phyloP scores from a whole-genome alignment of 495 filamentous ascomycete genomes.

The Evernia prunastri region DNA sequence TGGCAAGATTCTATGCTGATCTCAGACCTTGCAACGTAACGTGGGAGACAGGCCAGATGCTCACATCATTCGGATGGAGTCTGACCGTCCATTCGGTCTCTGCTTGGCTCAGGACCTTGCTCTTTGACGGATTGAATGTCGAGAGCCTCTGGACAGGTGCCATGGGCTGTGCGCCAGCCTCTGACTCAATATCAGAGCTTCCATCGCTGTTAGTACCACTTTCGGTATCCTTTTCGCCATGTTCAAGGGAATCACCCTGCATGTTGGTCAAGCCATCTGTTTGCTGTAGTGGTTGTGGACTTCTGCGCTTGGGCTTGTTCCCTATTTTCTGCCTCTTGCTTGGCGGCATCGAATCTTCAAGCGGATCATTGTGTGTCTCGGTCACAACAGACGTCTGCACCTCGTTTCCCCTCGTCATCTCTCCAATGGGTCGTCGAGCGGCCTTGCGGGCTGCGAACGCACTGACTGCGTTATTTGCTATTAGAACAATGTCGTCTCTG shows the following conservation, averaged over 20 bases:
- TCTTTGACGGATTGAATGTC: constrained; percentile 24
- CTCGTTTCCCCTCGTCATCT: not conserved
- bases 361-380: not conserved
- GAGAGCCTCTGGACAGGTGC: constrained; percentile 25
- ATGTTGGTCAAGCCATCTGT: not conserved
- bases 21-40: constrained; percentile 9
- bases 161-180: not conserved
- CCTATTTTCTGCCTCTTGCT: constrained; percentile 8
- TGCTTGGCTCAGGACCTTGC: constrained; percentile 29
- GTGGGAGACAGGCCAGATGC: constrained; percentile 7
- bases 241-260: not conserved
- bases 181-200: not conserved
- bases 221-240: not conserved
- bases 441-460: constrained; percentile 21
- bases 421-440: not conserved
- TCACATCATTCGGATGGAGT: constrained; percentile 42
- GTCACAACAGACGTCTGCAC: not conserved
- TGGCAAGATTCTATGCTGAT: constrained; percentile 50
- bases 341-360: not conserved
- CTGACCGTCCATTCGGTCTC: constrained; percentile 19
- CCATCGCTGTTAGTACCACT: not conserved
- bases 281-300: not conserved
- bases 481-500: not conserved
- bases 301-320: not conserved
- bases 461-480: constrained; percentile 9